Conservation (phyloP, 495 filamentous ascomycete genomes). For the Hyaloscypha hepaticicola region DNA sequence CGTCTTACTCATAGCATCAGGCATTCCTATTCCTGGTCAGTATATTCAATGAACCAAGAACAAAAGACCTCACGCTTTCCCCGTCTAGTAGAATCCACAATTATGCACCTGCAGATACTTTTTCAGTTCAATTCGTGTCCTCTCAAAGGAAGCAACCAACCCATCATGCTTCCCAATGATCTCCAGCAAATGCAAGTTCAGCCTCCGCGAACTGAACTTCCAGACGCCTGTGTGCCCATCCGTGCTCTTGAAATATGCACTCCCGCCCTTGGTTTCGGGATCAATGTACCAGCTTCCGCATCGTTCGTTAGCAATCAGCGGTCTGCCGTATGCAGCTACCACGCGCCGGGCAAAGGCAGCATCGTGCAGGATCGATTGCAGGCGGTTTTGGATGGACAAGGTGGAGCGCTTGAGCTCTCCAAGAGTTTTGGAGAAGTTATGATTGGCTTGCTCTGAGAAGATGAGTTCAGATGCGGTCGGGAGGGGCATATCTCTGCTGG, state of each 20-base stretch:
- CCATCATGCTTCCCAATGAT: slow-evolving; percentile 61
- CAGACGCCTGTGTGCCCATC: slow-evolving; percentile 91
- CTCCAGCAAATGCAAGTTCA: slow-evolving; percentile 79
- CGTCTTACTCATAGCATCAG: slow-evolving; percentile 91
- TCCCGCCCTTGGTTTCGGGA: slow-evolving; percentile 60
- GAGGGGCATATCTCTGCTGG: no score
- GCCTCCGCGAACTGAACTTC: slow-evolving; percentile 78
- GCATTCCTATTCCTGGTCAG: slow-evolving; percentile 59
- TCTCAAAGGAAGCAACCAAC: slow-evolving; percentile 36
- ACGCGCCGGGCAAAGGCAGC: slow-evolving; percentile 63
- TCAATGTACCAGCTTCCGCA: slow-evolving; percentile 96
- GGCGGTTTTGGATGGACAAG: slow-evolving; percentile 76
- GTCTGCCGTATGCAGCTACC: slow-evolving; percentile 52
- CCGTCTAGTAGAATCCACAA: slow-evolving; percentile 91
- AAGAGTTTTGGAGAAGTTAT: slow-evolving; percentile 53
- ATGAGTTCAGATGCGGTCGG: slow-evolving; percentile 40
- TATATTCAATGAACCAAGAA: neutral
- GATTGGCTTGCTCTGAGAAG: slow-evolving; percentile 50
- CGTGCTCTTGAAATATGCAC: slow-evolving; percentile 96
- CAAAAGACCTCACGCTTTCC: slow-evolving; percentile 68
- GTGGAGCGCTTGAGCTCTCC: slow-evolving; percentile 66
- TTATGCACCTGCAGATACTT: slow-evolving; percentile 62
- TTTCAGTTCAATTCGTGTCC: neutral
- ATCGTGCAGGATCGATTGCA: slow-evolving; percentile 69
- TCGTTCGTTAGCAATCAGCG: slow-evolving; percentile 88